Evolutionary conservation across 495 filamentous ascomycete genomes (phyloP).

Genomic region (Lepidopterella palustris): DNA sequence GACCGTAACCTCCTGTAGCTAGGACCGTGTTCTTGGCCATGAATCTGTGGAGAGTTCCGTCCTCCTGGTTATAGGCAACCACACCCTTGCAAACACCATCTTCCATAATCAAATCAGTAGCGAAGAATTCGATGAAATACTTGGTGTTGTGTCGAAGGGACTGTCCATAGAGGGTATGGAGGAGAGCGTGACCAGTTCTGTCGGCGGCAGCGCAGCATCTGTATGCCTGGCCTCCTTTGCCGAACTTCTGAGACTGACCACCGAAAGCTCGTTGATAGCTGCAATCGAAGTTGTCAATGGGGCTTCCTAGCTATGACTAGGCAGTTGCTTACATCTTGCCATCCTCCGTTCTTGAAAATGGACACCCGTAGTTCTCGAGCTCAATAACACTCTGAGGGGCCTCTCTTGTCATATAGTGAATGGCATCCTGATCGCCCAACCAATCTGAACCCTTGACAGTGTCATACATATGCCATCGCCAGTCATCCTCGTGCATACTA

Average conservation of each 20-base stretch:
- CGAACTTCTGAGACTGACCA: slow-evolving; percentile 90
- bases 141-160: slow-evolving; percentile 95
- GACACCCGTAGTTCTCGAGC: slow-evolving; percentile 95
- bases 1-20: slow-evolving; percentile 92
- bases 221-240: slow-evolving; percentile 96
- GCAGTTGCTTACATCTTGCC: slow-evolving; percentile 65
- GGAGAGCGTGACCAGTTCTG: slow-evolving; percentile 89
- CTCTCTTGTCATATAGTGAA: slow-evolving; percentile 98
- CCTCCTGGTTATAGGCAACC: slow-evolving; percentile 95
- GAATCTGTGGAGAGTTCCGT: slow-evolving; percentile 94
- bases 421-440: slow-evolving; percentile 97
- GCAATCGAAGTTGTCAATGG: slow-evolving; percentile 19
- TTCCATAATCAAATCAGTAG: slow-evolving; percentile 92
- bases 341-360: slow-evolving; percentile 95
- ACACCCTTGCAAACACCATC: slow-evolving; percentile 93
- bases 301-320: slow-evolving; percentile 16
- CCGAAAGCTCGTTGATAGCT: slow-evolving; percentile 94
- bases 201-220: slow-evolving; percentile 92
- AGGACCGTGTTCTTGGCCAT: slow-evolving; percentile 91
- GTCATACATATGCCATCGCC: slow-evolving; percentile 99
- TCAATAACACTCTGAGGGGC: slow-evolving; percentile 88
- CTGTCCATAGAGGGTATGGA: slow-evolving; percentile 97
- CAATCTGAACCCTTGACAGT: slow-evolving; percentile 98
- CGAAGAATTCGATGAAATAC: slow-evolving; percentile 99
- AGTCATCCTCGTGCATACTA: slow-evolving; percentile 83